phyloP scores from a whole-genome alignment of 164 flowering plant species.

The Aristolochia californica region DNA sequence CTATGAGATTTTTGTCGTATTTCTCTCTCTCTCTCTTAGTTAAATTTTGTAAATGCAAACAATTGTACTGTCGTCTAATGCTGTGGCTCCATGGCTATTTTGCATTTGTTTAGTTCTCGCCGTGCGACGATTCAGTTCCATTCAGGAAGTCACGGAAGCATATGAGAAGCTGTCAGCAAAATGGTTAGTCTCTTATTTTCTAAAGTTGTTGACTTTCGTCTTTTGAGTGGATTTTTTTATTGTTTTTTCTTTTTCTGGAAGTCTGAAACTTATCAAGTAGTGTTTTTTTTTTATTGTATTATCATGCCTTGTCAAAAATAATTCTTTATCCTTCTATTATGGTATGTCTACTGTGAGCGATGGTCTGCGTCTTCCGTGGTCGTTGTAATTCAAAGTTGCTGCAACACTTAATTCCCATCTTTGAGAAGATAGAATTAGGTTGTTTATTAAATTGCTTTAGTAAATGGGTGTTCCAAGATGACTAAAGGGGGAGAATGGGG shows the following conservation, averaged over 20 bases:
- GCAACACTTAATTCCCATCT: background rate
- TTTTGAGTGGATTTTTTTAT: background rate
- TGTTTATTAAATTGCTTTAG: too few relatives aligned
- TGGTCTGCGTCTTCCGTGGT: background rate
- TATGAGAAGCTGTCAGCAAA: conserved; percentile 45
- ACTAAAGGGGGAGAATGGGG: too few relatives aligned
- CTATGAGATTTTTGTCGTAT: too few relatives aligned
- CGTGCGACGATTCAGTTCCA: conserved; percentile 30
- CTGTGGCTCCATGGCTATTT: background rate
- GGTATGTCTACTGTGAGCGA: background rate
- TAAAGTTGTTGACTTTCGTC: background rate
- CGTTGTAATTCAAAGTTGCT: background rate
- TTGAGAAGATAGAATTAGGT: too few relatives aligned
- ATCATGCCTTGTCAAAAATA: background rate
- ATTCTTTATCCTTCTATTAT: too few relatives aligned
- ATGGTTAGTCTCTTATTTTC: conserved; percentile 27
- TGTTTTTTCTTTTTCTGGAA: background rate
- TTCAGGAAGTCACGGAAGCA: conserved; percentile 59
- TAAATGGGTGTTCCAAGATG: too few relatives aligned
- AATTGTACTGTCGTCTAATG: background rate
- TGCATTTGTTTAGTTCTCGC: conserved; percentile 42
- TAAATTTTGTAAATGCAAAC: conserved; percentile 2
- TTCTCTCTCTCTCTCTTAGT: too few relatives aligned
- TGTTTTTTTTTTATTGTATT: background rate
- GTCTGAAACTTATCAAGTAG: background rate